Percentiles rank a stretch among this genome's conserved stretches.
Conservation (phyloP, 345 rosid genomes). For the Pseudoturritis turrita region DNA sequence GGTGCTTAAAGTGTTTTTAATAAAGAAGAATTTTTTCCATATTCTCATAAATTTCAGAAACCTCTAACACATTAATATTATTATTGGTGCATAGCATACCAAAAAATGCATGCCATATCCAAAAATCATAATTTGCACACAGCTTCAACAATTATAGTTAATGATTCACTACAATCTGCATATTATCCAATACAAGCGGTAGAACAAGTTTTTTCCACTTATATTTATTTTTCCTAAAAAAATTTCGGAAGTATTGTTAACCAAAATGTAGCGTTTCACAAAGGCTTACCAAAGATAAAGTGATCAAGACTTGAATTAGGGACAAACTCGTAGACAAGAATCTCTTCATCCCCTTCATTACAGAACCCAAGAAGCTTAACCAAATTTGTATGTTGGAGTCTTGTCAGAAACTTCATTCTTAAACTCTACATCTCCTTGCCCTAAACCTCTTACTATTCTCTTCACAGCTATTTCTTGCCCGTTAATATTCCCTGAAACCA, state of each 20-base stretch:
- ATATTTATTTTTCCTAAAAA: not conserved
- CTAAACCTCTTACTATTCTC: conserved; percentile 29
- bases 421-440: conserved; percentile 45
- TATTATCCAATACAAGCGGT: too few species aligned
- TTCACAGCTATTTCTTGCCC: conserved; percentile 46
- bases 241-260: not conserved
- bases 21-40: too few species aligned
- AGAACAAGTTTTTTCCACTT: too few species aligned
- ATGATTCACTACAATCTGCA: too few species aligned
- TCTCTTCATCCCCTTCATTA: conserved; percentile 34
- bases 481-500: conserved; percentile 35
- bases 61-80: too few species aligned
- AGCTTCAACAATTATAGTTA: too few species aligned
- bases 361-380: conserved; percentile 53
- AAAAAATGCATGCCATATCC: too few species aligned
- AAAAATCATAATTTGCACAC: too few species aligned
- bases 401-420: conserved; percentile 45
- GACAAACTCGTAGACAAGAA: conserved; percentile 51
- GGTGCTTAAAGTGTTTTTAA: too few species aligned
- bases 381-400: conserved; percentile 51
- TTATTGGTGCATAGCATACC: too few species aligned
- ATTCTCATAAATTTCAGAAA: too few species aligned
- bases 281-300: conserved; percentile 40
- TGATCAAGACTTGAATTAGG: conserved; percentile 48
- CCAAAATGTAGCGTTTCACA: not conserved